These are phyloP conservation scores for Entonaema liquescens DNA, from an alignment of 495 filamentous ascomycete species.

Conservation along the genomic window DNA sequence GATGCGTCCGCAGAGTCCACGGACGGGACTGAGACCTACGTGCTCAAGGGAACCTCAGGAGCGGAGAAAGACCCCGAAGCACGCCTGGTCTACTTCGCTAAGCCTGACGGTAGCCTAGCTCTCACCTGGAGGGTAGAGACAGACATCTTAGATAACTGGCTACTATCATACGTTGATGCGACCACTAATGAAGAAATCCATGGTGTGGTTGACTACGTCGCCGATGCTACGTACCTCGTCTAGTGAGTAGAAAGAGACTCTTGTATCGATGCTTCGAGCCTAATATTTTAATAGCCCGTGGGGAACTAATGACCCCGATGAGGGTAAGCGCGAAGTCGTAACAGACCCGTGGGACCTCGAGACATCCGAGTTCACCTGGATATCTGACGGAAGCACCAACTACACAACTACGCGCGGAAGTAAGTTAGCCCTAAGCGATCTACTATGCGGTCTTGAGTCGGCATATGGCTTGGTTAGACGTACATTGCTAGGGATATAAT, in stretches of 20 bases:
- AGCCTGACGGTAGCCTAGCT: conserved; percentile 50
- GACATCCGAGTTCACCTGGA: conserved; percentile 57
- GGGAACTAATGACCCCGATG: conserved; percentile 58
- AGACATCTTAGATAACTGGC: conserved; percentile 59
- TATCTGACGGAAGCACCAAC: conserved; percentile 47
- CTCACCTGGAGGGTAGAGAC: conserved; percentile 62
- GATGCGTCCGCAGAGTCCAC: conserved; percentile 48
- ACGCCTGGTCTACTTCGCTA: conserved; percentile 56
- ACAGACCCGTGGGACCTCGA: conserved; percentile 49
- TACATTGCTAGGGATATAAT: background rate
- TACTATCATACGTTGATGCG: conserved; percentile 60
- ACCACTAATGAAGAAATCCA: conserved; percentile 50
- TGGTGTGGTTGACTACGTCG: conserved; percentile 57
- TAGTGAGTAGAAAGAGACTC: conserved; percentile 35
- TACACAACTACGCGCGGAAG: conserved; percentile 57
- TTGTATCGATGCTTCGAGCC: conserved; percentile 17
- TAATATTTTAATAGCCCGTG: conserved; percentile 46
- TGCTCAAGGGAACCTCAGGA: conserved; percentile 51
- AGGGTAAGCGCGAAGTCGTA: conserved; percentile 48
- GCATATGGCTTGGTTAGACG: no score
- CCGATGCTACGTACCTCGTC: conserved; percentile 58
- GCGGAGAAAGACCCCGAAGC: conserved; percentile 55
- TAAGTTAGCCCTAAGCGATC: conserved; percentile 24
- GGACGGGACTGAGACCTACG: conserved; percentile 45
- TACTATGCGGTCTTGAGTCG: background rate